Evolutionary conservation across 768 basidiomycete genomes (phyloP).

Genomic region (Lentinula lateritia): DNA sequence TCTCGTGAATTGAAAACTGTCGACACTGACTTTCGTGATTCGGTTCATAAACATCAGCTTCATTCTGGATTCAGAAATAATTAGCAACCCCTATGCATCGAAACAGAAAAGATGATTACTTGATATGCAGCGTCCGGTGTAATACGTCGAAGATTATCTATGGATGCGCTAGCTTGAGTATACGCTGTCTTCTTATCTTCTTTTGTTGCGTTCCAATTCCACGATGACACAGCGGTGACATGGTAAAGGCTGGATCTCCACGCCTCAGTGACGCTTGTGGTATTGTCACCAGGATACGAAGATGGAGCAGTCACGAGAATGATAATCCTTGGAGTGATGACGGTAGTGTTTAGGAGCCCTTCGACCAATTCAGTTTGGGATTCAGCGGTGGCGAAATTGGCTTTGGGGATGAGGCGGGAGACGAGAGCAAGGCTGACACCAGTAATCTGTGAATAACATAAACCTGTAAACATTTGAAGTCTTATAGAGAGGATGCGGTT

Average conservation of each 20-base stretch:
- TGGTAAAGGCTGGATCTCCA: constrained; percentile 38
- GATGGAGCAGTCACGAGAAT: constrained; percentile 35
- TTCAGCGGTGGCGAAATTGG: constrained; percentile 28
- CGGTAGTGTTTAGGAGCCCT: constrained; percentile 29
- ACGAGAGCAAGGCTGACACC: constrained; percentile 35
- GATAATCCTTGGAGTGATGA: constrained; percentile 32
- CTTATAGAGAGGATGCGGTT: neutral
- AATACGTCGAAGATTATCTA: constrained; percentile 34
- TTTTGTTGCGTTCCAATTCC: constrained; percentile 40
- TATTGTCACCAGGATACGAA: constrained; percentile 25
- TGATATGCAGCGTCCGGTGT: constrained; percentile 41
- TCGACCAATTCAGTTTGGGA: constrained; percentile 26
- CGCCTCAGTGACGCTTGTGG: constrained; percentile 29
- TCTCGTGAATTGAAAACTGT: neutral
- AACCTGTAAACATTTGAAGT: neutral
- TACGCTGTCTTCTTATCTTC: constrained; percentile 30
- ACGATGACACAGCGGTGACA: constrained; percentile 35
- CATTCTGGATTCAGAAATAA: constrained; percentile 14
- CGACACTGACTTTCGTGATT: constrained; percentile 16
- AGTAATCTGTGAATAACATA: constrained; percentile 21
- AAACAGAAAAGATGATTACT: constrained; percentile 18
- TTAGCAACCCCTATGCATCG: neutral
- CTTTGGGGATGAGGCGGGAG: constrained; percentile 37
- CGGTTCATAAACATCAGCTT: constrained; percentile 24
- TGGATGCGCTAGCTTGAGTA: constrained; percentile 25